These are phyloP conservation scores for Mitragyna speciosa DNA, from an alignment of 257 asterid genomes.

Conservation along the genomic window DNA sequence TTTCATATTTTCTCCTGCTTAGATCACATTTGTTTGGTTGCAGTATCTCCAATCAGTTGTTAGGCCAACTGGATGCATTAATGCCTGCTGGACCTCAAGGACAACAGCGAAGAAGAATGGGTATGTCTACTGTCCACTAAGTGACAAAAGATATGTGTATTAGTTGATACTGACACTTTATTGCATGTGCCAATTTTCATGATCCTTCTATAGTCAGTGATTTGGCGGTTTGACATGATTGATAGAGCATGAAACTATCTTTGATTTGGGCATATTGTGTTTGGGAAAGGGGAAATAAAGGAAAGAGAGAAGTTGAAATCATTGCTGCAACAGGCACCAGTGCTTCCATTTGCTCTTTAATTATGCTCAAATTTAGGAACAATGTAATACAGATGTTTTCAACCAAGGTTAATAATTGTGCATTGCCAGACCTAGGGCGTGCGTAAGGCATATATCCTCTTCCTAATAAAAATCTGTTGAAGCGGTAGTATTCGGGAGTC, in stretches of 20 bases:
- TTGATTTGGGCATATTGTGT: not conserved
- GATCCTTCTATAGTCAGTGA: not conserved
- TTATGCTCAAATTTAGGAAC: not conserved
- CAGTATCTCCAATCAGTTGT: constrained; percentile 74
- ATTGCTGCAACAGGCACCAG: not conserved
- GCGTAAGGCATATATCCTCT: not conserved
- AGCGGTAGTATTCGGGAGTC: not conserved
- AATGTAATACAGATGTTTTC: not conserved
- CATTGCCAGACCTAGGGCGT: not conserved
- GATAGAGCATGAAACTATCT: not conserved
- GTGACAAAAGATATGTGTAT: not conserved
- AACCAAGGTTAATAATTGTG: not conserved
- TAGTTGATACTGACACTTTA: not conserved
- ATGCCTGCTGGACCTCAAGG: constrained; percentile 79
- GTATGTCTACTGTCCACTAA: constrained; percentile 38
- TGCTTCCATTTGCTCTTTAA: not conserved
- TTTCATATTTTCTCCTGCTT: constrained; percentile 14
- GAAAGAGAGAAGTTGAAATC: not conserved
- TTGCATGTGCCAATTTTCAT: not conserved
- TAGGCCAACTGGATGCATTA: constrained; percentile 71
- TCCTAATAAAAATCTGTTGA: not conserved
- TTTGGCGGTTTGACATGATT: not conserved
- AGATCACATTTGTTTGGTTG: constrained; percentile 26
- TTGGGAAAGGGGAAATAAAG: not conserved
- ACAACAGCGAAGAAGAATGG: constrained; percentile 82